Evolutionary conservation across 2,329 filamentous ascomycete genomes (phyloP).

Genomic region (Penicillium sp.): DNA sequence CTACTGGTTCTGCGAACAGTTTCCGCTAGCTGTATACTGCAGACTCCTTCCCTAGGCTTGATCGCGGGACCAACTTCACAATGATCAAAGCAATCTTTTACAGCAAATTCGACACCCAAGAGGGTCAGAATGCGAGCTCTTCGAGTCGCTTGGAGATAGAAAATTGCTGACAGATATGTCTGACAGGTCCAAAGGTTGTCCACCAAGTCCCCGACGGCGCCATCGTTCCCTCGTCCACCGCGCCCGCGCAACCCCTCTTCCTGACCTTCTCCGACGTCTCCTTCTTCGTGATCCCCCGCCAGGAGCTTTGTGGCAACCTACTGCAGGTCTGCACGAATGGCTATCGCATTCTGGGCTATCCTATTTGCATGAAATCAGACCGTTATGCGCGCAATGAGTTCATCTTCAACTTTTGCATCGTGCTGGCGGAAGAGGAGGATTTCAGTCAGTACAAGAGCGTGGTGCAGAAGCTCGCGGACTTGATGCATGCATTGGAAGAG

Average conservation of each 20-base stretch:
- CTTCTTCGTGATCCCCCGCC: slow-evolving; percentile 90
- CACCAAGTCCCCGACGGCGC: slow-evolving; percentile 65
- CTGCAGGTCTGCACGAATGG: slow-evolving; percentile 71
- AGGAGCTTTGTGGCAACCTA: slow-evolving; percentile 91
- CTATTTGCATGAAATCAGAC: slow-evolving; percentile 79
- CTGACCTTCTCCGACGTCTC: slow-evolving; percentile 85
- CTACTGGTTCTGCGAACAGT: background rate
- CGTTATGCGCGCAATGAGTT: slow-evolving; percentile 92
- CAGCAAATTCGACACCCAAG: slow-evolving; percentile 64
- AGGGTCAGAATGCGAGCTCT: slow-evolving; percentile 41
- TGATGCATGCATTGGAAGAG: slow-evolving; percentile 88
- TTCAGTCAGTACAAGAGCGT: slow-evolving; percentile 81
- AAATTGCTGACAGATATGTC: slow-evolving; percentile 1
- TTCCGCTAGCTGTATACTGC: background rate
- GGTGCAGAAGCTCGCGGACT: slow-evolving; percentile 78
- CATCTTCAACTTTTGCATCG: slow-evolving; percentile 96
- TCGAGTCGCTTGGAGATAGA: background rate
- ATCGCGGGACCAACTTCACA: slow-evolving; percentile 23
- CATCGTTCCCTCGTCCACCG: slow-evolving; percentile 51
- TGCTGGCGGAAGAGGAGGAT: slow-evolving; percentile 70
- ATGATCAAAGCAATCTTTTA: slow-evolving; percentile 69
- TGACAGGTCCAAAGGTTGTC: slow-evolving; percentile 61
- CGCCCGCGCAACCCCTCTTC: slow-evolving; percentile 61
- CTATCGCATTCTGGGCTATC: slow-evolving; percentile 81
- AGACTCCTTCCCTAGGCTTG: slow-evolving; percentile 1